Conservation (phyloP, 2,329 filamentous ascomycete genomes). For the Ramularia endophylla region DNA sequence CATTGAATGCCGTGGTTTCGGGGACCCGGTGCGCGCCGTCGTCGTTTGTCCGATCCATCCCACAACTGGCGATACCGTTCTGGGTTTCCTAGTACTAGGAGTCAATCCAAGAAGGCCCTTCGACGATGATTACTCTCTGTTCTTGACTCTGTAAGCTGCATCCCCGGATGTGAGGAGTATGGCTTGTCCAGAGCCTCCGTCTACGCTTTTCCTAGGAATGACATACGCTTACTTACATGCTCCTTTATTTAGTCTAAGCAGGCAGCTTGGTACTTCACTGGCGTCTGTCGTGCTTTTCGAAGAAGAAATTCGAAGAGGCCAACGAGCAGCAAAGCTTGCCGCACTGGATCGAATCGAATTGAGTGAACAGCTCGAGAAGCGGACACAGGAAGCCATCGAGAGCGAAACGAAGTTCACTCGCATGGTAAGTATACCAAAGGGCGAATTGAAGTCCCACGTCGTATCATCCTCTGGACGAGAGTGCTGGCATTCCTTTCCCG, state of each 20-base stretch:
- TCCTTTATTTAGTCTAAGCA: too few species aligned
- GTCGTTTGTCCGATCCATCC: constrained; percentile 76
- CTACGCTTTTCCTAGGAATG: too few species aligned
- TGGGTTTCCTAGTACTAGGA: constrained; percentile 74
- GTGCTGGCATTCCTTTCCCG: too few species aligned
- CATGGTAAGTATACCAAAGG: too few species aligned
- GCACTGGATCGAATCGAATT: constrained; percentile 72
- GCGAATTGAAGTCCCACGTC: too few species aligned
- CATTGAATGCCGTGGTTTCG: constrained; percentile 64
- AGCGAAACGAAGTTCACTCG: constrained; percentile 73
- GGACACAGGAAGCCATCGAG: constrained; percentile 51
- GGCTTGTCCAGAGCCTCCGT: too few species aligned
- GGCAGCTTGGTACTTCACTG: constrained; percentile 72
- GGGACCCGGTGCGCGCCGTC: constrained; percentile 62
- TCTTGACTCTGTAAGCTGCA: constrained; percentile 66
- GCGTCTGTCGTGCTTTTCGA: constrained; percentile 78
- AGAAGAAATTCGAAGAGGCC: constrained; percentile 71
- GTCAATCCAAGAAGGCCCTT: constrained; percentile 73
- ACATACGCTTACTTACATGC: too few species aligned
- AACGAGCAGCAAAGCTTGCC: constrained; percentile 66
- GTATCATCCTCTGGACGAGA: too few species aligned
- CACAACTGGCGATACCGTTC: constrained; percentile 64
- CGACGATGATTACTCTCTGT: constrained; percentile 73
- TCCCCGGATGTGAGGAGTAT: too few species aligned
- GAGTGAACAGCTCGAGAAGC: constrained; percentile 64